Evolutionary conservation across 345 rosid genomes (phyloP), one percentile per base, ranked within the genome.

Genomic region (Camelina laxa): DNA sequence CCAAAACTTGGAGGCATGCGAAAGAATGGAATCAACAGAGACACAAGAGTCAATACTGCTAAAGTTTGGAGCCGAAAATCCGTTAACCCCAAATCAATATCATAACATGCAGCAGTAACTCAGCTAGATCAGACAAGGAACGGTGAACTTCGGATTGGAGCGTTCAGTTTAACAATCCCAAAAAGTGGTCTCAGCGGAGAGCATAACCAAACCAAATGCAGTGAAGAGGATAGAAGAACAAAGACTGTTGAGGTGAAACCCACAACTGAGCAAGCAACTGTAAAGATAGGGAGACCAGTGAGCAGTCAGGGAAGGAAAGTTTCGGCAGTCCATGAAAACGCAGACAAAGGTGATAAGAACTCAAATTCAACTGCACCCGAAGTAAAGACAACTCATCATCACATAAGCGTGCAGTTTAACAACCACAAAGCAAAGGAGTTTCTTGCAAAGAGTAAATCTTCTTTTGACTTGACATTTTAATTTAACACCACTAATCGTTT

Each of bases 21-120:
- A 63, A 88, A 81, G 82, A 91, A 85, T 78, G 97, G 85, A 77
- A 76, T 56, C 53, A 80, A 63, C 64, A 82, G 82, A 82, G 88
- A 87, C 64, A 38, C 83, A 48, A 72, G 75, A 16, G 85, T 67
- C 60, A 81, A 69, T 74, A 84, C 84, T 61, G 82, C 74, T 59
- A 88, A 87, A 79, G 87, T 88, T 21, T 92, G 98, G 98, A 91
- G 91, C 82, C 82, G 84, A 38, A 92, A 89, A 83, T 68, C 80
- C 4, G 85, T 85, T 79, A 83, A 75, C 45, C 85, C 81, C 56
- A 76, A 70, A 75, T 58, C 70, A 44, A 69, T 76, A 80, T 69
- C 76, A 19, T 78, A 78, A 48, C 84, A 81, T 65, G 87, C 84
- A 70, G 79, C 82, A 73, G 67, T 79, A 64, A 75, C 41, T 73